Percentiles rank a stretch among this genome's conserved stretches.
These are phyloP conservation scores for Vitis hybrid DNA, from an alignment of 177 flowering plant genomes.

Conservation along the genomic window DNA sequence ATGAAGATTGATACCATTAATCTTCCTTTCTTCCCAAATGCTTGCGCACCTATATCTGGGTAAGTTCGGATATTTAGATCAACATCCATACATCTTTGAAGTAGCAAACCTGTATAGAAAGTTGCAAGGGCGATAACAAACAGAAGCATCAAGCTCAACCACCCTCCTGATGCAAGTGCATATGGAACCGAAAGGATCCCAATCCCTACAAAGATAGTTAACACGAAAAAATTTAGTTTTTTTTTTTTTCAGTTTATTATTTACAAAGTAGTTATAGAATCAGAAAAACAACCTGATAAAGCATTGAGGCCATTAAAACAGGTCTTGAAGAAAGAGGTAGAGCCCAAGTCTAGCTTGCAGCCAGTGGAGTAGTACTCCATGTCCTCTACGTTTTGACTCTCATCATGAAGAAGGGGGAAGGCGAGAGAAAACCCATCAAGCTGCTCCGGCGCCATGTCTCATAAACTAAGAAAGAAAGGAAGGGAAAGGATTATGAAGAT, in stretches of 20 bases:
- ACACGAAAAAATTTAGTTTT: neutral
- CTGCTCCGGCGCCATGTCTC: too few species aligned
- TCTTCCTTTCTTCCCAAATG: constrained; percentile 59
- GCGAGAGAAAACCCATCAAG: neutral
- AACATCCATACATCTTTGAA: too few species aligned
- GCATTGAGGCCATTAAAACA: constrained; percentile 43
- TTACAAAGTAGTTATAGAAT: too few species aligned
- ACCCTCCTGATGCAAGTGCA: constrained; percentile 62
- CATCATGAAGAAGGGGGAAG: too few species aligned
- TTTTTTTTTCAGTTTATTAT: too few species aligned
- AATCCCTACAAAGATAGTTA: constrained; percentile 37
- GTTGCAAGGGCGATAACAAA: constrained; percentile 25
- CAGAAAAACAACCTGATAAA: constrained; percentile 31
- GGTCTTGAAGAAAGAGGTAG: constrained; percentile 31
- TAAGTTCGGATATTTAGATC: constrained; percentile 37
- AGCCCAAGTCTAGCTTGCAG: neutral
- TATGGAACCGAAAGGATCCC: constrained; percentile 59
- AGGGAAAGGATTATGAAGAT: neutral
- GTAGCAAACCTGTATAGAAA: constrained; percentile 35
- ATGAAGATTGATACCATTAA: constrained; percentile 29
- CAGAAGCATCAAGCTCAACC: constrained; percentile 38
- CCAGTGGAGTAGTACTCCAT: constrained; percentile 9
- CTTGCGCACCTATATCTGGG: constrained; percentile 50
- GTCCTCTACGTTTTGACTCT: constrained; percentile 8
- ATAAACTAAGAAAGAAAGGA: too few species aligned